A percentile compares a stretch with the other conserved stretches of the same genome.
Conservation (phyloP, 1,284 basidiomycete genomes). For the Lignosus rhinocerotis region DNA sequence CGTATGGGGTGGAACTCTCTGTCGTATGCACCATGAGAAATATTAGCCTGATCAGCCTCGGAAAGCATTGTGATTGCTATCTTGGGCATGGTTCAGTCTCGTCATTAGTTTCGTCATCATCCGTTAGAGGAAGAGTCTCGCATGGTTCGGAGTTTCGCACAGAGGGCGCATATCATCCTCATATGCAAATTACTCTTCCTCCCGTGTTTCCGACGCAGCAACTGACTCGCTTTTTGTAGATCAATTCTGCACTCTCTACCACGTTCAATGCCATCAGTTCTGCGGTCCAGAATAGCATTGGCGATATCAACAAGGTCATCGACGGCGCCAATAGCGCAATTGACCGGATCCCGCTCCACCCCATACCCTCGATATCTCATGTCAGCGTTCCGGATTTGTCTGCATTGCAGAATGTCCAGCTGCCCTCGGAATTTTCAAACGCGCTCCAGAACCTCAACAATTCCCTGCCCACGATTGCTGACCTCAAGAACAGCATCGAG, state of each 20-base stretch:
- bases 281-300: conserved; percentile 48
- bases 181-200: no score
- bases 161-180: no score
- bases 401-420: conserved; percentile 74
- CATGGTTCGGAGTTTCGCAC: no score
- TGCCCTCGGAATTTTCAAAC: conserved; percentile 81
- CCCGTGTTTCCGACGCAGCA: no score
- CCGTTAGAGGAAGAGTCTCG: no score
- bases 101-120: no score
- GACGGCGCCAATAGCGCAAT: conserved; percentile 69
- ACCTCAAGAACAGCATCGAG: conserved; percentile 75
- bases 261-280: background rate
- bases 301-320: conserved; percentile 62
- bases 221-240: background rate
- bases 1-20: no score
- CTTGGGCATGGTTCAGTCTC: no score
- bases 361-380: conserved; percentile 54
- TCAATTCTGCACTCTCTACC: conserved; percentile 40
- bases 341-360: conserved; percentile 69
- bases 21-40: no score
- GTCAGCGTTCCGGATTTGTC: conserved; percentile 74
- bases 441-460: conserved; percentile 75
- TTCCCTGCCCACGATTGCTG: conserved; percentile 78
- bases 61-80: no score
- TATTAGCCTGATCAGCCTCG: no score